phyloP scores from a whole-genome alignment of 2,329 filamentous ascomycete species.

The Phaeosphaeriaceae sp. region DNA sequence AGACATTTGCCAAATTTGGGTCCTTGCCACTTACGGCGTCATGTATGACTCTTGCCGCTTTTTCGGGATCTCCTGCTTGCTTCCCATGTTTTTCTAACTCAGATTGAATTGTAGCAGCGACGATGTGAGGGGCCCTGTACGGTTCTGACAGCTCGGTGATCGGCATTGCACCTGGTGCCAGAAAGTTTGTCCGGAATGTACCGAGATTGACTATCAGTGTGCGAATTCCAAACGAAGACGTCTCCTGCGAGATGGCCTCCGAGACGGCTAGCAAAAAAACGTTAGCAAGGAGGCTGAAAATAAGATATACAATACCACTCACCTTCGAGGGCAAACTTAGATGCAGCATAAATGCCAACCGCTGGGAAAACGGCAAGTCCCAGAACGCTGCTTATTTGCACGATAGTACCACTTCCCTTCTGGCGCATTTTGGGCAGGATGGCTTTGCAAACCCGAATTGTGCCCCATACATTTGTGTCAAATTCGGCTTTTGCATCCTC shows the following conservation, averaged over 20 bases:
- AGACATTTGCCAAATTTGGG: slow-evolving; percentile 2
- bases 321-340: slow-evolving; percentile 1
- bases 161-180: not conserved
- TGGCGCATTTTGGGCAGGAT: slow-evolving; percentile 1
- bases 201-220: slow-evolving; percentile 2
- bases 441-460: not conserved
- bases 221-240: slow-evolving; percentile 2
- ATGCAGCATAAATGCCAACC: not conserved
- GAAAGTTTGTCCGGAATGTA: not conserved
- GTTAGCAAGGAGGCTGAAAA: not conserved
- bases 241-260: not conserved
- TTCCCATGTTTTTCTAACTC: not conserved
- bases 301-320: not conserved
- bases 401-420: not conserved
- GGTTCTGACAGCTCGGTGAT: not conserved
- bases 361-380: slow-evolving; percentile 1
- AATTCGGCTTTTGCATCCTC: slow-evolving; percentile 1
- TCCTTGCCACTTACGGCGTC: not conserved
- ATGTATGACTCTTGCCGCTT: not conserved
- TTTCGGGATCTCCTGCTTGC: not conserved
- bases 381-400: slow-evolving; percentile 1
- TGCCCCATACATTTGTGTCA: not conserved
- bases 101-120: not conserved
- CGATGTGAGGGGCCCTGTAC: slow-evolving; percentile 1
- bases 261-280: not conserved